phyloP scores from a whole-genome alignment of 257 asterid genomes.

The Gynochthodes officinalis region DNA sequence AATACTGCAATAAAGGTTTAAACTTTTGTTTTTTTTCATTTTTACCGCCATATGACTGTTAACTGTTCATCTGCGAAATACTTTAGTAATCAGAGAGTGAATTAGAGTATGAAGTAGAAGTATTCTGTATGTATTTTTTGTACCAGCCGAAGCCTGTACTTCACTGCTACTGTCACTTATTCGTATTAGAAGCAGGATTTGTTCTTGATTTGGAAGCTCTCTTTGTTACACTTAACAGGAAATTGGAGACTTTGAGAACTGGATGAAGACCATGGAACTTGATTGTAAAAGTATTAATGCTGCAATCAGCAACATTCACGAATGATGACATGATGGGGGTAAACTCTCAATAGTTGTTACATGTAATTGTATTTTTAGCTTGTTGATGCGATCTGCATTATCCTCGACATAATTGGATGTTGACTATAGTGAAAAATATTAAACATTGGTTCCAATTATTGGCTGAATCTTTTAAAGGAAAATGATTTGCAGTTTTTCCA shows the following conservation, averaged over 20 bases:
- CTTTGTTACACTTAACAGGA: slow-evolving; percentile 48
- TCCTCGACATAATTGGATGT: neutral
- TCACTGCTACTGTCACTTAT: neutral
- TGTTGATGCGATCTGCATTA: neutral
- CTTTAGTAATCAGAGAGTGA: neutral
- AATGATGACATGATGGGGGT: slow-evolving; percentile 37
- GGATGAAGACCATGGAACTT: slow-evolving; percentile 99
- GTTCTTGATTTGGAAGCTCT: neutral
- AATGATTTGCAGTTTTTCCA: neutral
- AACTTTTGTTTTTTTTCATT: neutral
- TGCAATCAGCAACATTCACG: slow-evolving; percentile 85
- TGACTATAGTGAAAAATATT: neutral
- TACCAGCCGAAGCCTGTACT: neutral
- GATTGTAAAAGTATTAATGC: slow-evolving; percentile 83
- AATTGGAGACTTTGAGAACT: slow-evolving; percentile 96
- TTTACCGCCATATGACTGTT: neutral
- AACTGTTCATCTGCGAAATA: no score
- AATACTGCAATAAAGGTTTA: slow-evolving; percentile 83
- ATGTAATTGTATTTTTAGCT: neutral
- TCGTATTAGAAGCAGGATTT: neutral
- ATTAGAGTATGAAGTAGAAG: neutral
- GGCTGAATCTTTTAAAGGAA: neutral
- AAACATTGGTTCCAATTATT: neutral
- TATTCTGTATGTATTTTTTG: neutral
- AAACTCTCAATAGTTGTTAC: slow-evolving; percentile 6